Evolutionary conservation across 164 flowering plant species (phyloP).

Genomic region (Tetrastigma voinierianum): DNA sequence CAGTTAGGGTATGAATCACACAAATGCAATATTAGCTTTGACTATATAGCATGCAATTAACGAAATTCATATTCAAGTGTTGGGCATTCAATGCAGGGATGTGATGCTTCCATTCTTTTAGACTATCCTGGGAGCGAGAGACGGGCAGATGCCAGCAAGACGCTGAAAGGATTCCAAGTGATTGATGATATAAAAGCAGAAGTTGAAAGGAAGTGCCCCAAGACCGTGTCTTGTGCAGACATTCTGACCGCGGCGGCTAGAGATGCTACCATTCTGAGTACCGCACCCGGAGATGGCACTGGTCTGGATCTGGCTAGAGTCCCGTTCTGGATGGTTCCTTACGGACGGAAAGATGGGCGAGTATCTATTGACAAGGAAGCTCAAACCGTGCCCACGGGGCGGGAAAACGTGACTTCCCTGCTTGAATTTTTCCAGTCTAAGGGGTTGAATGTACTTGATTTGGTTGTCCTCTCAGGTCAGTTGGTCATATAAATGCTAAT

Average conservation of each 20-base stretch:
- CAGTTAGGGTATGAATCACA: slow-evolving; percentile 43
- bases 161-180: slow-evolving; percentile 65
- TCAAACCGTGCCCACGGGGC: slow-evolving; percentile 55
- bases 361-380: slow-evolving; percentile 58
- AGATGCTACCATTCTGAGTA: slow-evolving; percentile 47
- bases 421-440: slow-evolving; percentile 51
- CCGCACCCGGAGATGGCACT: slow-evolving; percentile 75
- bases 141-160: slow-evolving; percentile 43
- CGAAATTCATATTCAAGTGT: not conserved
- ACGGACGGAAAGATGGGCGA: slow-evolving; percentile 70
- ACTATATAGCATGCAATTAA: not conserved
- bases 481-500: not conserved
- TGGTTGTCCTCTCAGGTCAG: slow-evolving; percentile 75
- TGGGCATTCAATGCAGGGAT: slow-evolving; percentile 45
- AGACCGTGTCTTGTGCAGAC: slow-evolving; percentile 81
- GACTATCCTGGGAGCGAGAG: slow-evolving; percentile 61
- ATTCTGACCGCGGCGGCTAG: slow-evolving; percentile 71
- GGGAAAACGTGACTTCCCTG: slow-evolving; percentile 50
- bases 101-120: slow-evolving; percentile 77
- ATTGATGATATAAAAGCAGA: slow-evolving; percentile 69
- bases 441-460: slow-evolving; percentile 57
- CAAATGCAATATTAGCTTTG: not conserved
- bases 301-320: slow-evolving; percentile 35
- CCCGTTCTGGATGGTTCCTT: slow-evolving; percentile 64
- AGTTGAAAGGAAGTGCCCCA: slow-evolving; percentile 64